A percentile compares a stretch with the other conserved stretches of the same genome.
phyloP scores from a whole-genome alignment of 2,329 filamentous ascomycete species.

The Pleoardoris graminearum region DNA sequence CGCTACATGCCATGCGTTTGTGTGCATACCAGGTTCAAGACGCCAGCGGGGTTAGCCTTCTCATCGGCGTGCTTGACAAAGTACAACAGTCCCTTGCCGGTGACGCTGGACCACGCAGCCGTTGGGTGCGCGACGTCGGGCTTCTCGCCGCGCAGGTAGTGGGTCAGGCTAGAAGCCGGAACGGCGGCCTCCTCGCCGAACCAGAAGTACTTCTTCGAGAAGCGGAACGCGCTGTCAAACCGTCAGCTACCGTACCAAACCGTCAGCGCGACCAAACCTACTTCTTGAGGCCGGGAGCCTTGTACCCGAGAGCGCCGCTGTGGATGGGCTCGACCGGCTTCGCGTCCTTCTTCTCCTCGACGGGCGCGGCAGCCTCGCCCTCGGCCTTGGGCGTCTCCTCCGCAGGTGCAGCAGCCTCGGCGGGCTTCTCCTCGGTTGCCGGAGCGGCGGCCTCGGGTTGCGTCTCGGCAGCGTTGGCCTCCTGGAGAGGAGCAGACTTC shows the following conservation, averaged over 20 bases:
- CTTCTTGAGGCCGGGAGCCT: constrained; percentile 88
- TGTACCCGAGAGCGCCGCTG: constrained; percentile 86
- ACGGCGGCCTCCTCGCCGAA: constrained; percentile 64
- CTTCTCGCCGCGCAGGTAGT: constrained; percentile 90
- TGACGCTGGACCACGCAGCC: constrained; percentile 87
- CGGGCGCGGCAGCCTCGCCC: constrained; percentile 32
- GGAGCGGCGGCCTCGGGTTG: constrained; percentile 42
- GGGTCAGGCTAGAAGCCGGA: constrained; percentile 71
- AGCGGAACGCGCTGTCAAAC: constrained; percentile 74
- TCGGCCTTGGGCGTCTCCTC: constrained; percentile 47
- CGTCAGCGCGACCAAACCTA: constrained; percentile 55
- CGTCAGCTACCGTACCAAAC: constrained; percentile 17
- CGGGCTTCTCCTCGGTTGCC: constrained; percentile 49
- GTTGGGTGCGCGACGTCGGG: constrained; percentile 74
- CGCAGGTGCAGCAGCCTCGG: constrained; percentile 40
- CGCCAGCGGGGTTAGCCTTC: constrained; percentile 77
- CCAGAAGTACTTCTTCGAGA: constrained; percentile 88
- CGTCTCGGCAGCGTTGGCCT: constrained; percentile 40
- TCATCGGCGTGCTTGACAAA: constrained; percentile 81
- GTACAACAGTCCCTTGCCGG: constrained; percentile 93
- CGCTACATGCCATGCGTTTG: background rate
- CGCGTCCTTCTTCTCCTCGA: constrained; percentile 50
- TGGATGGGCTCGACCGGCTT: constrained; percentile 67
- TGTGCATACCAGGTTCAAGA: constrained; percentile 78
- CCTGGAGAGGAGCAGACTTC: constrained; percentile 30